phyloP scores from a whole-genome alignment of 345 rosid species.

The Populus simonii region DNA sequence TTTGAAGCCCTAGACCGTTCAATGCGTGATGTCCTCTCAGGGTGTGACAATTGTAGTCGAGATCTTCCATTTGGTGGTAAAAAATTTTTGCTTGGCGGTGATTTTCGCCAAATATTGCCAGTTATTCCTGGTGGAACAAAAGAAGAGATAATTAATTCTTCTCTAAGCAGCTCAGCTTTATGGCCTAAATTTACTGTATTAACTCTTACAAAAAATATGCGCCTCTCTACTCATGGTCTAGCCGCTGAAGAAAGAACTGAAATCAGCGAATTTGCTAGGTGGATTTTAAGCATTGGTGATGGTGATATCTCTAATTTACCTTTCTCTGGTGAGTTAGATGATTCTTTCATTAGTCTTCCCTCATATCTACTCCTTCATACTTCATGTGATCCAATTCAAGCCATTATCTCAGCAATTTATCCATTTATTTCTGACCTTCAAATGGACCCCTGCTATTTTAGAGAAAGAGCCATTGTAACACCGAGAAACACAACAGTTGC shows the following conservation, averaged over 20 bases:
- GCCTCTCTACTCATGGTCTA: not conserved
- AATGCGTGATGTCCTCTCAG: not conserved
- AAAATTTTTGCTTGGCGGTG: not conserved
- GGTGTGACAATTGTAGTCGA: not conserved
- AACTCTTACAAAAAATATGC: not conserved
- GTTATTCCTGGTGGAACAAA: not conserved
- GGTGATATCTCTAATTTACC: not conserved
- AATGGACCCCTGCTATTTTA: no score
- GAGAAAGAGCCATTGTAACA: not conserved
- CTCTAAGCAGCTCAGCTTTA: not conserved
- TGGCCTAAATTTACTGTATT: not conserved
- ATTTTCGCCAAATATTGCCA: not conserved
- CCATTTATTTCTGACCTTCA: not conserved
- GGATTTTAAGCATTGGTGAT: not conserved
- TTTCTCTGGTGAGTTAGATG: not conserved
- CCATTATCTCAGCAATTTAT: not conserved
- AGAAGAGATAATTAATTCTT: not conserved
- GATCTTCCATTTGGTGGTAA: not conserved
- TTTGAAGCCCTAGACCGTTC: not conserved
- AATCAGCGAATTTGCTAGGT: not conserved
- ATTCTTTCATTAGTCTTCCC: not conserved
- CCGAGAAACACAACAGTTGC: not conserved
- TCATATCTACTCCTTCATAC: not conserved
- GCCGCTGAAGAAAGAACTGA: no score
- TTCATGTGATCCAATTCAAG: not conserved